A percentile compares a stretch with the other conserved stretches of the same genome.
These are phyloP conservation scores for Monilinia fructicola DNA, from an alignment of 2,329 filamentous ascomycete species.

Conservation along the genomic window DNA sequence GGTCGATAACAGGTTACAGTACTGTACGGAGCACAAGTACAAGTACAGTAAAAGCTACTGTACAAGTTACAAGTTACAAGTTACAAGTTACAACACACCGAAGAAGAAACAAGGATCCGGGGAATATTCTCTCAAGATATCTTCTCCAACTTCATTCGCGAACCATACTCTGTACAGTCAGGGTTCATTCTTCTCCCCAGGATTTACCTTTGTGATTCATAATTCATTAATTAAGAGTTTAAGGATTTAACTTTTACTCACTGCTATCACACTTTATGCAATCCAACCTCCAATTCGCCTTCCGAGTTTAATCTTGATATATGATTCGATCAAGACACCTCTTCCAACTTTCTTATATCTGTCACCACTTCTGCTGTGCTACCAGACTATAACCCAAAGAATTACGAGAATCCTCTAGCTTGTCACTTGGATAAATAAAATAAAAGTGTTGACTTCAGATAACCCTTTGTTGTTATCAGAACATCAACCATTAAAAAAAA, in stretches of 20 bases:
- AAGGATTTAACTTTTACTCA: conserved; percentile 7
- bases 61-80: no score
- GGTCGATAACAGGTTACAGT: conserved; percentile 1
- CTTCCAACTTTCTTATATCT: conserved; percentile 4
- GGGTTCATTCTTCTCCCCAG: conserved; percentile 1
- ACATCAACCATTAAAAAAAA: conserved; percentile 4
- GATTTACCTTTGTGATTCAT: conserved; percentile 3
- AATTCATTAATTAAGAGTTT: conserved; percentile 19
- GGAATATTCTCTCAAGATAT: conserved; percentile 13
- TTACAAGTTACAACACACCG: conserved; percentile 2
- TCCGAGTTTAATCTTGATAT: not conserved
- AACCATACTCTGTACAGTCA: conserved; percentile 2
- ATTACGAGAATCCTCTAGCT: not conserved
- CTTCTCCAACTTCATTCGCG: not conserved
- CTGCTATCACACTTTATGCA: conserved; percentile 16
- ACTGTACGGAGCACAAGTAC: no score
- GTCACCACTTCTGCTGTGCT: not conserved
- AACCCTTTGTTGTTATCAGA: conserved; percentile 9
- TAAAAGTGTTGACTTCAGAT: not conserved
- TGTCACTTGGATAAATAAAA: conserved; percentile 14
- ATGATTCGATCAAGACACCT: not conserved
- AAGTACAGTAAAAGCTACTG: no score
- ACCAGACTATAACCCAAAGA: not conserved
- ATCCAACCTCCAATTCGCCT: conserved; percentile 16
- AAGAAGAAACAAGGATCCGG: conserved; percentile 17